Percentiles rank a stretch among this genome's conserved stretches.
Conservation (phyloP, 495 filamentous ascomycete genomes). For the Gamarada debralockiae region DNA sequence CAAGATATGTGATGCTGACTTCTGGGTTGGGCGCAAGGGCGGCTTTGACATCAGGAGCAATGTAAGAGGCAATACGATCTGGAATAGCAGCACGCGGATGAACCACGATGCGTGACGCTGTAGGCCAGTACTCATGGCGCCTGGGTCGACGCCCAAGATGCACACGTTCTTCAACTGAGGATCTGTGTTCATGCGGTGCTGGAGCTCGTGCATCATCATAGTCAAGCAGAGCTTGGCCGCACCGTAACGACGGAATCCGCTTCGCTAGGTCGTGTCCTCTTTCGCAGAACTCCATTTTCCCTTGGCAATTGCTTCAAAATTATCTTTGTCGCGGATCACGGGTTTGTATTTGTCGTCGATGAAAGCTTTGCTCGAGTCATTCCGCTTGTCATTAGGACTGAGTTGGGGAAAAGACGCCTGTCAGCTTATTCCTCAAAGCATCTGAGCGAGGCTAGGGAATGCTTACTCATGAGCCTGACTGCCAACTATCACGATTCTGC, state of each 20-base stretch:
- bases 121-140: not conserved
- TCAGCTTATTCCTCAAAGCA: not conserved
- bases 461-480: slow-evolving; percentile 1
- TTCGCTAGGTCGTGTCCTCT: not conserved
- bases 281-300: not conserved
- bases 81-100: not conserved
- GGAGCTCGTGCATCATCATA: slow-evolving; percentile 2
- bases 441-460: not conserved
- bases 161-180: not conserved
- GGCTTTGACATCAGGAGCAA: not conserved
- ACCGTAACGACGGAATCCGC: not conserved
- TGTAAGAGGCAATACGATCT: not conserved
- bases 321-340: not conserved
- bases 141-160: not conserved
- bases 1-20: not conserved
- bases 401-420: not conserved
- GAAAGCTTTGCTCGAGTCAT: not conserved
- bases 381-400: not conserved
- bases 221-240: not conserved
- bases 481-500: not conserved
- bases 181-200: not conserved
- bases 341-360: not conserved
- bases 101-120: not conserved
- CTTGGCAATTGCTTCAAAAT: not conserved
- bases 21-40: not conserved